These are phyloP conservation scores for Stipa capillata DNA, from an alignment of 176 grass and related monocot genomes.

Conservation along the genomic window DNA sequence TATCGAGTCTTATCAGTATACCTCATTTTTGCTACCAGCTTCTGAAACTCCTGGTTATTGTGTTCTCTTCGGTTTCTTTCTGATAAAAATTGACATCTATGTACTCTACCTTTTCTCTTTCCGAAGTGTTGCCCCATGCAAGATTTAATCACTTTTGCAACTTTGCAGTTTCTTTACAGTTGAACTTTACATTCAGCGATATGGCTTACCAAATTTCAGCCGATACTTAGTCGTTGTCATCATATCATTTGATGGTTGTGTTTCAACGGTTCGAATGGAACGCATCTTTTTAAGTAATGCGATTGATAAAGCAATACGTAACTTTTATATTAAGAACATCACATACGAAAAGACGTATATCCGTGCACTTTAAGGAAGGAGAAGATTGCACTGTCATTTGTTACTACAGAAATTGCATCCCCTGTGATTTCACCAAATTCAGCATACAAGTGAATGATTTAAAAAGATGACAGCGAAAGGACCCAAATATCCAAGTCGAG, in stretches of 20 bases:
- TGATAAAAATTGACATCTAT: not conserved
- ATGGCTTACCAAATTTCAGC: not conserved
- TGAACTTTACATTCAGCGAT: not conserved
- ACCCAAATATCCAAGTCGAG: too few relatives aligned
- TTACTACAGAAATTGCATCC: too few relatives aligned
- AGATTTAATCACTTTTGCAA: not conserved
- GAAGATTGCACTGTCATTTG: not conserved
- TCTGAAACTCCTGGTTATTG: not conserved
- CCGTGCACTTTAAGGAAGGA: not conserved
- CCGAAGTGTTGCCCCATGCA: not conserved
- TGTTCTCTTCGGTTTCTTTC: not conserved
- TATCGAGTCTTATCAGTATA: not conserved
- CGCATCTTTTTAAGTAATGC: not conserved
- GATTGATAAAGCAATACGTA: not conserved
- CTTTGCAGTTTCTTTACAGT: not conserved
- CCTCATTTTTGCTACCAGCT: not conserved
- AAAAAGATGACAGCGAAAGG: too few relatives aligned
- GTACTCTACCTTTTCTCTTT: not conserved
- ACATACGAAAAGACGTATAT: not conserved
- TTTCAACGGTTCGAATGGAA: conserved; percentile 12
- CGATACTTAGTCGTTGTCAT: not conserved
- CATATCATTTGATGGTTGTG: not conserved
- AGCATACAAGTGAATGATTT: too few relatives aligned
- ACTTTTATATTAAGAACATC: not conserved
- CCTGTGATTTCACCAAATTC: too few relatives aligned